Evolutionary conservation across 1,284 basidiomycete species (phyloP).

Genomic region (Puccinia novopanici): DNA sequence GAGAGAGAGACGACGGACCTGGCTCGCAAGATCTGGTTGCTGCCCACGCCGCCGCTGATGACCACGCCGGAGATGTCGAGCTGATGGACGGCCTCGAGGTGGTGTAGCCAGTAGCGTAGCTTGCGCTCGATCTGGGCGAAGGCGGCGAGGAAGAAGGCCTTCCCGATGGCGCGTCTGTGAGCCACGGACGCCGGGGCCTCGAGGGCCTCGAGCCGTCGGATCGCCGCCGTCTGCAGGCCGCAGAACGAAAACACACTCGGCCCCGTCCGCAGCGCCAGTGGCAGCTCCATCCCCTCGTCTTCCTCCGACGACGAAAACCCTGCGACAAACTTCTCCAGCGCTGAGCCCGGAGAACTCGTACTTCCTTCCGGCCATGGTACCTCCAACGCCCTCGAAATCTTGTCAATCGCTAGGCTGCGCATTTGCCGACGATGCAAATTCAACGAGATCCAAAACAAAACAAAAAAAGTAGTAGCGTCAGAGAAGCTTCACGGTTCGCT

Average conservation of each 20-base stretch:
- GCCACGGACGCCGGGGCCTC: not conserved
- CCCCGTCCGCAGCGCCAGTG: slow-evolving; percentile 30
- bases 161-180: slow-evolving; percentile 63
- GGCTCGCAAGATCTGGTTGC: slow-evolving; percentile 71
- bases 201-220: not conserved
- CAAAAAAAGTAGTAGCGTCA: too few species aligned
- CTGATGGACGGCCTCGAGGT: slow-evolving; percentile 62
- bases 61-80: slow-evolving; percentile 63
- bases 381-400: slow-evolving; percentile 17
- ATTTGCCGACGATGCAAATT: not conserved
- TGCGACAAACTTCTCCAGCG: slow-evolving; percentile 19
- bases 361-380: slow-evolving; percentile 7
- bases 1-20: too few species aligned
- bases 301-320: not conserved
- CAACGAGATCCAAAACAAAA: too few species aligned
- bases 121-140: slow-evolving; percentile 75
- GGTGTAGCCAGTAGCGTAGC: slow-evolving; percentile 67
- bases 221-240: slow-evolving; percentile 34
- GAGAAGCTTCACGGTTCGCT: too few species aligned
- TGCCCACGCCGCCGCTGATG: slow-evolving; percentile 86
- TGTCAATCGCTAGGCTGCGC: slow-evolving; percentile 33
- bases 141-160: slow-evolving; percentile 72
- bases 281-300: not conserved
- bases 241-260: slow-evolving; percentile 38
- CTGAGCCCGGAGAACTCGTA: slow-evolving; percentile 27